Conservation (phyloP, 2,329 filamentous ascomycete genomes). For the Hypoxylon rubiginosum region DNA sequence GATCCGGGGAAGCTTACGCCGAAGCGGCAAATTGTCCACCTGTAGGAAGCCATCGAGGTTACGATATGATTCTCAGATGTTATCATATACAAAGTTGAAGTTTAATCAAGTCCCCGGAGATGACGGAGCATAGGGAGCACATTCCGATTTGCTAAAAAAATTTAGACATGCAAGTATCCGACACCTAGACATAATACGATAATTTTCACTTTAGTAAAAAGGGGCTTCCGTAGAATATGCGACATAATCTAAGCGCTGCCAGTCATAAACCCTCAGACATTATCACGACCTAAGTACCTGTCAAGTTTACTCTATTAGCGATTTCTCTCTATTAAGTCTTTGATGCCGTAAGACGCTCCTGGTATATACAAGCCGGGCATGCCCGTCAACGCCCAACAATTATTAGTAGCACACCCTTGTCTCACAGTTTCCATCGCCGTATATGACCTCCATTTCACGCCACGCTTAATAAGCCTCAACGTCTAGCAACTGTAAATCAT, state of each 20-base stretch:
- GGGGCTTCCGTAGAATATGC: not conserved
- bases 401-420: conserved; percentile 43
- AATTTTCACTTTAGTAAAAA: not conserved
- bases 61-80: not conserved
- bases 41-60: conserved; percentile 23
- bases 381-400: conserved; percentile 34
- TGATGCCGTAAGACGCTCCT: conserved; percentile 40
- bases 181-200: too few relatives aligned
- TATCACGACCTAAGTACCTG: not conserved
- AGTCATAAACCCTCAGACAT: not conserved
- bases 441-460: conserved; percentile 38
- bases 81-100: not conserved
- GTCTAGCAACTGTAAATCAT: conserved; percentile 36
- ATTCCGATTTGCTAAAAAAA: not conserved
- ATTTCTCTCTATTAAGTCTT: conserved; percentile 44
- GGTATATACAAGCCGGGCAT: conserved; percentile 50
- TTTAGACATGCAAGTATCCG: not conserved
- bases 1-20: conserved; percentile 38
- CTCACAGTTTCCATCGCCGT: conserved; percentile 34
- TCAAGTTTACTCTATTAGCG: conserved; percentile 8
- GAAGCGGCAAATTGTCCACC: conserved; percentile 36
- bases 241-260: not conserved
- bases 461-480: conserved; percentile 39
- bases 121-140: not conserved
- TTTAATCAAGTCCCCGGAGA: not conserved